These are phyloP conservation scores for Podila clonocystis DNA, from an alignment of 192 early-diverging fungal species.

Conservation along the genomic window DNA sequence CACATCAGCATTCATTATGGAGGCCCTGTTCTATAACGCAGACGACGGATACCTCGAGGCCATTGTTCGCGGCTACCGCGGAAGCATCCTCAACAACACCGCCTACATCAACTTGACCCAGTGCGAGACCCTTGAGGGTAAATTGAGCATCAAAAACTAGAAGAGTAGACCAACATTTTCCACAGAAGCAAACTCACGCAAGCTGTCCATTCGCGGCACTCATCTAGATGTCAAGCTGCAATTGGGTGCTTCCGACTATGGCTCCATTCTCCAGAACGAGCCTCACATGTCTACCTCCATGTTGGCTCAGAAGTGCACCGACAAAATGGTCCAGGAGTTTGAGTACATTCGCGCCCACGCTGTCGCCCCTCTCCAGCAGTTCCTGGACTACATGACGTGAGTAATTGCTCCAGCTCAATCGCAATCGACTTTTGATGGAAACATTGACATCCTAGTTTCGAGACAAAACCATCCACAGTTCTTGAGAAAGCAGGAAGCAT, in stretches of 20 bases:
- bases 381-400: constrained; percentile 97
- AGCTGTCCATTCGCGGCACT: no score
- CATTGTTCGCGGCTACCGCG: constrained; percentile 93
- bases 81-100: constrained; percentile 79
- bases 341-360: constrained; percentile 90
- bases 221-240: constrained; percentile 93
- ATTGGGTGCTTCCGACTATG: constrained; percentile 95
- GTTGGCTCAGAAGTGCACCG: constrained; percentile 87
- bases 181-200: no score
- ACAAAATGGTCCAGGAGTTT: constrained; percentile 93
- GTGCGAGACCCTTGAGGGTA: constrained; percentile 97
- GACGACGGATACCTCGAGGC: constrained; percentile 94
- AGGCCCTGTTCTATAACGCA: constrained; percentile 79
- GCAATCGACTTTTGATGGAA: no score
- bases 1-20: constrained; percentile 27
- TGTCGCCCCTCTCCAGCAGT: constrained; percentile 84
- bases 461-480: no score
- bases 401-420: constrained; percentile 7
- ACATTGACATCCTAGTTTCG: no score
- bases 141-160: not conserved
- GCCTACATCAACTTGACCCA: constrained; percentile 97
- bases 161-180: not conserved
- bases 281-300: constrained; percentile 94
- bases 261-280: constrained; percentile 93
- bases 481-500: no score